Evolutionary conservation across 805 yeast genomes (phyloP).

Genomic region (Wickerhamiella azyma): DNA sequence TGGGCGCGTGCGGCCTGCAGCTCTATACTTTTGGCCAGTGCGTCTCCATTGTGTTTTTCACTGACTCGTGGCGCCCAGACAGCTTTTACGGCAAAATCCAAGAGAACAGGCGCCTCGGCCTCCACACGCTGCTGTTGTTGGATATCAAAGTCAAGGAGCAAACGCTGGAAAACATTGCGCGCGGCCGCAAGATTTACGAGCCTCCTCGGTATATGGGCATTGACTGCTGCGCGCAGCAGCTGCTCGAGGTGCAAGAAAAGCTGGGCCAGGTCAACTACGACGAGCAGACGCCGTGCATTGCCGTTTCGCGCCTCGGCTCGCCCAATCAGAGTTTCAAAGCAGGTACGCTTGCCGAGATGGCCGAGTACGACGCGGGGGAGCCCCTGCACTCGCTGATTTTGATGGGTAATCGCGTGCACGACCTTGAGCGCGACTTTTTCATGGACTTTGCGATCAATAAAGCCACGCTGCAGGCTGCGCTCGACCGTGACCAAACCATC

Average conservation of each 20-base stretch:
- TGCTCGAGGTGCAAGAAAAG: constrained; percentile 72
- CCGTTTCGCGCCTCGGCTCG: constrained; percentile 82
- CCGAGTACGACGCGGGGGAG: constrained; percentile 80
- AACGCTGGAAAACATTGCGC: constrained; percentile 82
- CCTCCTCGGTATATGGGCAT: constrained; percentile 96
- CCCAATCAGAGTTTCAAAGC: constrained; percentile 73
- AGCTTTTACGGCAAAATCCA: constrained; percentile 77
- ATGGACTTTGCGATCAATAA: constrained; percentile 58
- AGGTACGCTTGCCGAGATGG: constrained; percentile 64
- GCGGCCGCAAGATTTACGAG: constrained; percentile 83
- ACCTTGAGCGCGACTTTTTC: constrained; percentile 75
- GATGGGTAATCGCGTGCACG: constrained; percentile 86
- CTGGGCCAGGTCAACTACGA: constrained; percentile 71
- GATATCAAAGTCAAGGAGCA: constrained; percentile 97
- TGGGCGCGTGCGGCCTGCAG: constrained; percentile 95
- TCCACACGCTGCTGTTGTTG: constrained; percentile 75
- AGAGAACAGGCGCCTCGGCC: constrained; percentile 82
- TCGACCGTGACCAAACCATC: constrained; percentile 27
- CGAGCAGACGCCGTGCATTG: constrained; percentile 81
- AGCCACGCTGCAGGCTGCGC: constrained; percentile 35
- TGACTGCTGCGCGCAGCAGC: constrained; percentile 74
- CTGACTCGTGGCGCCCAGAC: constrained; percentile 93
- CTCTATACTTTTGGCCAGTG: constrained; percentile 93
- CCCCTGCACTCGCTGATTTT: constrained; percentile 87
- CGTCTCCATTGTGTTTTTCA: constrained; percentile 90